A percentile compares a stretch with the other conserved stretches of the same genome.
Conservation (phyloP, 2,329 filamentous ascomycete species). For the Aspergillus costaricaensis region DNA sequence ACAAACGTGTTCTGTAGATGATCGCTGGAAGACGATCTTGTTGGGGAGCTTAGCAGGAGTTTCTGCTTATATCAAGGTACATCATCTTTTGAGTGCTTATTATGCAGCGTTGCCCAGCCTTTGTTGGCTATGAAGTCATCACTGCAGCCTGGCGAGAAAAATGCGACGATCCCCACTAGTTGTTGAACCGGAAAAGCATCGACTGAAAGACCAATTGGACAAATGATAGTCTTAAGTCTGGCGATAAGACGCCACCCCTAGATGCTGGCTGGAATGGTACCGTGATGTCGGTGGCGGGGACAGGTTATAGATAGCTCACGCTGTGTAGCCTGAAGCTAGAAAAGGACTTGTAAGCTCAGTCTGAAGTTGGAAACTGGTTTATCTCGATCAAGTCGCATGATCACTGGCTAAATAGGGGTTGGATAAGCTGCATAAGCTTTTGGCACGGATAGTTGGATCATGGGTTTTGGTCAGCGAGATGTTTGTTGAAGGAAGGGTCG, state of each 20-base stretch:
- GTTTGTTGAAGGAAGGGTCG: background rate
- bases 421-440: background rate
- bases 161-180: background rate
- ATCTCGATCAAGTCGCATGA: background rate
- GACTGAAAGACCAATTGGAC: background rate
- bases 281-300: slow-evolving; percentile 7
- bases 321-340: background rate
- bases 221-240: background rate
- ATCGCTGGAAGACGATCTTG: background rate
- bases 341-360: no score
- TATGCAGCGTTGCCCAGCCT: background rate
- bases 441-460: background rate
- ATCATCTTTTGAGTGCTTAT: background rate
- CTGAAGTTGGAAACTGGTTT: background rate
- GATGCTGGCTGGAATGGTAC: background rate
- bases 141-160: background rate
- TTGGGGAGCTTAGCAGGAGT: no score
- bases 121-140: background rate
- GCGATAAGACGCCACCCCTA: background rate
- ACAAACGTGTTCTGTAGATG: background rate
- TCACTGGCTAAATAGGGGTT: background rate
- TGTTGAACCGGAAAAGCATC: background rate
- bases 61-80: background rate
- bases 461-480: background rate
- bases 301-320: slow-evolving; percentile 2